Conservation (phyloP, 148 eudicot genomes). For the Rhododendron kiyosumense region DNA sequence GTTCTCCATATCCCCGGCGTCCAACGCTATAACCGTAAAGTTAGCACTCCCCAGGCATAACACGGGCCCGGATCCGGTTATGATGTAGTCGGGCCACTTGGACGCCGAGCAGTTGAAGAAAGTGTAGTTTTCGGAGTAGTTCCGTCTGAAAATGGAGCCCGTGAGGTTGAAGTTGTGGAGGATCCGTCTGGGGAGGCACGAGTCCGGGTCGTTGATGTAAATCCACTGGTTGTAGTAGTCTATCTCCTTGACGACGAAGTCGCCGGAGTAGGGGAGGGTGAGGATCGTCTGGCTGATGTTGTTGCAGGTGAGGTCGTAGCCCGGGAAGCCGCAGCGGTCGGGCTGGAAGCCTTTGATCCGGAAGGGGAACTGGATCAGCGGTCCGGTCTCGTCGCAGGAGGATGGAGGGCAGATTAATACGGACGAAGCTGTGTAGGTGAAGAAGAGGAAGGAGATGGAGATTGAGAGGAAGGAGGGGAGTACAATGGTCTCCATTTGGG, state of each 20-base stretch:
- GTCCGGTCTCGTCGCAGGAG: slow-evolving; percentile 33
- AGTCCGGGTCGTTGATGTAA: slow-evolving; percentile 46
- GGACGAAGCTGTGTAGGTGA: slow-evolving; percentile 5
- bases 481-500: background rate
- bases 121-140: slow-evolving; percentile 4
- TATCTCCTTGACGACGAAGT: slow-evolving; percentile 30
- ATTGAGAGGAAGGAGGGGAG: background rate
- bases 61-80: background rate
- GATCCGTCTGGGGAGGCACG: slow-evolving; percentile 41
- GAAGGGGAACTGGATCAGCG: slow-evolving; percentile 58
- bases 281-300: slow-evolving; percentile 29
- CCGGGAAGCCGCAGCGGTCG: slow-evolving; percentile 44
- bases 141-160: slow-evolving; percentile 27
- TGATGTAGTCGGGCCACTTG: background rate
- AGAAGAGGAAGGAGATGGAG: slow-evolving; percentile 1
- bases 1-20: background rate
- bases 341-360: slow-evolving; percentile 19
- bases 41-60: slow-evolving; percentile 31
- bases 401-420: slow-evolving; percentile 17
- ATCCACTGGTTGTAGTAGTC: slow-evolving; percentile 35
- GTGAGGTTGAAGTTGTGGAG: slow-evolving; percentile 9
- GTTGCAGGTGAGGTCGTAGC: slow-evolving; percentile 59
- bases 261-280: slow-evolving; percentile 31
- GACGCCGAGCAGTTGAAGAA: slow-evolving; percentile 42
- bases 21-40: slow-evolving; percentile 21